phyloP scores from a whole-genome alignment of 2,329 filamentous ascomycete species.

The Aspergillus sp. region DNA sequence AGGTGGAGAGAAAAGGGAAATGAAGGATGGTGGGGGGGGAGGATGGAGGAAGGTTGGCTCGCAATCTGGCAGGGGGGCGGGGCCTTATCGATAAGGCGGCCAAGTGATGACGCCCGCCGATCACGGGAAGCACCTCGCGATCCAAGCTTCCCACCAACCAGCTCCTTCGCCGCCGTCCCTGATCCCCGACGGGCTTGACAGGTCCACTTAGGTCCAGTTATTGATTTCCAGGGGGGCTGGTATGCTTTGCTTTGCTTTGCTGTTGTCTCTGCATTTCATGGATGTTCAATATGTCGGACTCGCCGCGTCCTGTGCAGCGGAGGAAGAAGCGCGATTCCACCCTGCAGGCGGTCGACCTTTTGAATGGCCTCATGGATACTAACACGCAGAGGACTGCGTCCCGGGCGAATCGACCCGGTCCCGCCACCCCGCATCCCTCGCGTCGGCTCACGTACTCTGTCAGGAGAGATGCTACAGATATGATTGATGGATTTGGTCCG shows the following conservation, averaged over 20 bases:
- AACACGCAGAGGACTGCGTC: neutral
- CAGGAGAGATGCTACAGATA: too few relatives aligned
- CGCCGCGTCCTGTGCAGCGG: slow-evolving; percentile 12
- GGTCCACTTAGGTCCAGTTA: neutral
- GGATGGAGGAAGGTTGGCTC: neutral
- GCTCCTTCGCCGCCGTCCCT: neutral
- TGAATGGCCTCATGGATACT: slow-evolving; percentile 24
- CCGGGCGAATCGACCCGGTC: neutral
- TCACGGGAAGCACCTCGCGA: slow-evolving; percentile 2
- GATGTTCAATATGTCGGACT: slow-evolving; percentile 12
- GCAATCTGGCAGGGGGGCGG: neutral
- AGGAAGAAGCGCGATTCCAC: slow-evolving; percentile 20
- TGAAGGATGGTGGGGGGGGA: neutral
- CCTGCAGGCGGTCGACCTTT: slow-evolving; percentile 18
- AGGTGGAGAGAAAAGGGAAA: too few relatives aligned
- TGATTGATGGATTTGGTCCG: neutral
- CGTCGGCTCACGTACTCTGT: neutral
- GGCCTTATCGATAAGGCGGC: slow-evolving; percentile 6
- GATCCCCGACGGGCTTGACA: neutral
- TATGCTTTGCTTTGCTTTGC: neutral
- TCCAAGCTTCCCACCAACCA: neutral
- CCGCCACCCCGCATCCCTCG: slow-evolving; percentile 8
- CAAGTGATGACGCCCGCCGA: slow-evolving; percentile 6
- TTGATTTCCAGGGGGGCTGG: neutral
- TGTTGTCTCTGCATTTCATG: neutral